Evolutionary conservation across 257 asterid genomes (phyloP).

Genomic region (Nyctanthes arbortristis): DNA sequence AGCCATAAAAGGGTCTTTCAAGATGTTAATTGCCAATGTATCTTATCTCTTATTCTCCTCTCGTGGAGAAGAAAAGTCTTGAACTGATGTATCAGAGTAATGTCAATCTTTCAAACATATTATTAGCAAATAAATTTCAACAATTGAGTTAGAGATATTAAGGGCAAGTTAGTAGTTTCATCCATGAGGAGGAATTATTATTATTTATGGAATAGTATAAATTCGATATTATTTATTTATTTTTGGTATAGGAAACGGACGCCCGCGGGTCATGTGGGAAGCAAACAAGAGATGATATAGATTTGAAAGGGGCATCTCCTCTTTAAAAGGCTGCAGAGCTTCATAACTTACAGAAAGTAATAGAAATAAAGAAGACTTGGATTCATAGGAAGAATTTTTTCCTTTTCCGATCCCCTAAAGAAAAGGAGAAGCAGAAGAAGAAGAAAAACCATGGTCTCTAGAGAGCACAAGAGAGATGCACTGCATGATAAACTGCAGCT

Average conservation of each 20-base stretch:
- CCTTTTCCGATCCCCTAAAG: too few relatives aligned
- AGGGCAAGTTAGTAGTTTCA: conserved; percentile 28
- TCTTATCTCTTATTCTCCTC: background rate
- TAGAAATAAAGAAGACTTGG: background rate
- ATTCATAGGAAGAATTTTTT: too few relatives aligned
- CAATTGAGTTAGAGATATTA: background rate
- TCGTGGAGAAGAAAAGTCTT: background rate
- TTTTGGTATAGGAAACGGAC: conserved; percentile 24
- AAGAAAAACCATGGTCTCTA: conserved; percentile 57
- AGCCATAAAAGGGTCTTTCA: background rate
- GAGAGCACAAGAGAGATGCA: conserved; percentile 54
- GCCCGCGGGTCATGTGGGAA: conserved; percentile 43
- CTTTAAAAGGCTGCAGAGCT: conserved; percentile 35
- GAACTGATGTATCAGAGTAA: too few relatives aligned
- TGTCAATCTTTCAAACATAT: too few relatives aligned
- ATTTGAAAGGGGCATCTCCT: conserved; percentile 48
- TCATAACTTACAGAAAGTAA: background rate
- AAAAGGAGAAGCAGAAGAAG: background rate
- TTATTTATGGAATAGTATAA: conserved; percentile 6
- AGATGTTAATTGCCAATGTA: background rate
- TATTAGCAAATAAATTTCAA: background rate
- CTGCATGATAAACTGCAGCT: conserved; percentile 75
- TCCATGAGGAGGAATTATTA: conserved; percentile 15
- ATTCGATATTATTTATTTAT: too few relatives aligned
- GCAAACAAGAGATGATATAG: conserved; percentile 63